Evolutionary conservation across 495 filamentous ascomycete species (phyloP).

Genomic region (Amniculicola lignicola): DNA sequence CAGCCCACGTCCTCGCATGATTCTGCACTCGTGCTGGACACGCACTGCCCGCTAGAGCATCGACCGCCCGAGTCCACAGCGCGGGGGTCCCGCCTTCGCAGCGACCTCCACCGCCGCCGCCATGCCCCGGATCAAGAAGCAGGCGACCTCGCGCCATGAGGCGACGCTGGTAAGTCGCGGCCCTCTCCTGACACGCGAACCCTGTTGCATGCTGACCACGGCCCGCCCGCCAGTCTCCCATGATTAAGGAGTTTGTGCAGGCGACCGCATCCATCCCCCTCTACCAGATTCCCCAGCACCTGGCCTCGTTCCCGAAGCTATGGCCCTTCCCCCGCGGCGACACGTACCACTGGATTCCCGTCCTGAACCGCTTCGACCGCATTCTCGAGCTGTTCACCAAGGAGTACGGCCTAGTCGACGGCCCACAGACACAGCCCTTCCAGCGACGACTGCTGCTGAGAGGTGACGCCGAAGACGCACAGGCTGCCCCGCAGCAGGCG

Average conservation of each 20-base stretch:
- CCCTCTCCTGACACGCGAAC: neutral
- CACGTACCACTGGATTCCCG: conserved; percentile 95
- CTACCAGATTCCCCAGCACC: conserved; percentile 69
- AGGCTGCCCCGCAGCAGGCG: conserved; percentile 35
- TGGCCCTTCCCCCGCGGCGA: conserved; percentile 98
- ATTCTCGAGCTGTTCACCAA: conserved; percentile 77
- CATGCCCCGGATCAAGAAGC: conserved; percentile 98
- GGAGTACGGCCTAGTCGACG: conserved; percentile 75
- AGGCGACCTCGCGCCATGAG: conserved; percentile 85
- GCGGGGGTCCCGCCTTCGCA: too few relatives aligned
- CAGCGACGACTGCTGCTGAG: conserved; percentile 59
- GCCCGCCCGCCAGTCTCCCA: conserved; percentile 65
- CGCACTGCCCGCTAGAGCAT: too few relatives aligned
- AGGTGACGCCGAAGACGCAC: conserved; percentile 47
- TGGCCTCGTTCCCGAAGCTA: conserved; percentile 74
- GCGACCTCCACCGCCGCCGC: conserved; percentile 24
- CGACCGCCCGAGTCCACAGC: too few relatives aligned
- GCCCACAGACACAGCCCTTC: conserved; percentile 77
- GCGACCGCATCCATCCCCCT: conserved; percentile 65
- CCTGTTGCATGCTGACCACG: conserved; percentile 1
- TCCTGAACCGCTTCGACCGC: conserved; percentile 90
- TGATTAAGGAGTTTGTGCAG: conserved; percentile 72
- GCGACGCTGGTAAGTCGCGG: conserved; percentile 76
- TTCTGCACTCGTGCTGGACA: too few relatives aligned
- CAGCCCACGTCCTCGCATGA: too few relatives aligned